These are phyloP conservation scores for Silene conica DNA, from an alignment of 148 eudicot genomes.

Conservation along the genomic window DNA sequence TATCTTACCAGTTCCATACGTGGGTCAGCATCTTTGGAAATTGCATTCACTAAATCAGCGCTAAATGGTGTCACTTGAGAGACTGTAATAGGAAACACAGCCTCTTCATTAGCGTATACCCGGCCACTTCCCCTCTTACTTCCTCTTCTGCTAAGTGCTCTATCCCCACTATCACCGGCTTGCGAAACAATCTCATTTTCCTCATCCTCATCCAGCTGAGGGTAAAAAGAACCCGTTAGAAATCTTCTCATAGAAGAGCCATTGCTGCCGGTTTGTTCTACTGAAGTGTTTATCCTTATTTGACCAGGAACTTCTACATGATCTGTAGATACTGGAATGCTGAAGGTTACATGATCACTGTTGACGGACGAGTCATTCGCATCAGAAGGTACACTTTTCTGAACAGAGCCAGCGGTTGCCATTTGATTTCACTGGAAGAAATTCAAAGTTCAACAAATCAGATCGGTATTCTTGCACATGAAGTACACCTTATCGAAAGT, in stretches of 20 bases:
- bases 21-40: conserved; percentile 20
- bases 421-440: neutral
- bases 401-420: neutral
- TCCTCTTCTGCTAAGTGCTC: conserved; percentile 11
- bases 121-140: conserved; percentile 13
- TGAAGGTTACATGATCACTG: conserved; percentile 4
- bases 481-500: neutral
- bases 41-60: neutral
- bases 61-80: conserved; percentile 11
- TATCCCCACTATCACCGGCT: conserved; percentile 10
- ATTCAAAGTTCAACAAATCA: neutral
- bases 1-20: conserved; percentile 44
- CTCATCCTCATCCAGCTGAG: conserved; percentile 6
- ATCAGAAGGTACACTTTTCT: neutral
- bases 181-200: conserved; percentile 18
- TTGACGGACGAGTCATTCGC: neutral
- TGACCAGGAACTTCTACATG: neutral
- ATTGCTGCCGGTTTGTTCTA: neutral
- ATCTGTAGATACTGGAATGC: neutral
- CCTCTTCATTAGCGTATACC: neutral
- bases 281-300: neutral
- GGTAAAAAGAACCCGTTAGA: neutral
- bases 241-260: conserved; percentile 1
- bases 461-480: neutral
- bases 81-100: neutral